Evolutionary conservation across 257 asterid genomes (phyloP), one percentile per base, ranked within the genome.

Genomic region (Fraxinus cuspidata): DNA sequence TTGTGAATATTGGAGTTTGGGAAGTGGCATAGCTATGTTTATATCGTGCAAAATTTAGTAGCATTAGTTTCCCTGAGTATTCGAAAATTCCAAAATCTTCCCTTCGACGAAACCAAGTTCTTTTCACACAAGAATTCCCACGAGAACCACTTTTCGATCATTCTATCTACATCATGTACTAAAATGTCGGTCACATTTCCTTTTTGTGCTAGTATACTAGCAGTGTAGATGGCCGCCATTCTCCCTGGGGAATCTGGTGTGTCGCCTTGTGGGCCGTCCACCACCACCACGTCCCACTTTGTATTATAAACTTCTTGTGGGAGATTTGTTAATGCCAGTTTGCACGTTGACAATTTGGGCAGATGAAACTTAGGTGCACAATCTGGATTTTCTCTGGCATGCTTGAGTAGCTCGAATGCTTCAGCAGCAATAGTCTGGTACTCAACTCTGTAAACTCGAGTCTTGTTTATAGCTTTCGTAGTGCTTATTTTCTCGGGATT

Each of bases 101-200:
- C 98, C 87, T 91, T 94, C 7, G 97, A 90, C 28, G 96, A 88
- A 74, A 90, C 87, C 85, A 94, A 82, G 67, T 94, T 90, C 64
- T 75, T 82, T 63, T 92, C 97, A 74, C 97, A 94, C 85, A 94
- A 78, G 71, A 88, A 92, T 84, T 94, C 97, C 98, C 97, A 73
- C 3, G 98, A 87, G 81, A 88, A 94, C 98, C 97, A 94, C 80
- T 83, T 92, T 79, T 94, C 97, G 29, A 94, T 89, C 92, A 85
- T 89, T 38, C 96, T 69, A 88, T 92, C 85, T 28, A 82, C 86
- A 72, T 92, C 97, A 27, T 94, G 97, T 19, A 94, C 92, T 21
- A 92, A 49, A 68, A 90, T 94, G 80, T 86, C 88, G 10, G 84
- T 85, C 67, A 1, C 73, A 5, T 88, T 80, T 64, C 87, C 87